Conservation (phyloP, 306 rosid species). For the Malus asiatica region DNA sequence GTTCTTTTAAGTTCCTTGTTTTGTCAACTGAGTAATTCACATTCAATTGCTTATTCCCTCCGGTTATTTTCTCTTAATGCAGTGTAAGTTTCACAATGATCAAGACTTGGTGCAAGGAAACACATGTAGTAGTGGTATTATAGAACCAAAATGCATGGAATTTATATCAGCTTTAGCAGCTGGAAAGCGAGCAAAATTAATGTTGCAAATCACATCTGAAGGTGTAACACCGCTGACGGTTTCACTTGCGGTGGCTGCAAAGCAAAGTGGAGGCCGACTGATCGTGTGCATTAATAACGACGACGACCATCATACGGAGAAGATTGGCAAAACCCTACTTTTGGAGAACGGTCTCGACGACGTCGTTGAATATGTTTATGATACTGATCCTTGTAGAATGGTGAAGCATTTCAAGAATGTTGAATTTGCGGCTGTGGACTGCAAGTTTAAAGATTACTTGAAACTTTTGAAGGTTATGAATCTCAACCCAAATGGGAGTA, state of each 20-base stretch:
- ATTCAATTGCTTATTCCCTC: background rate
- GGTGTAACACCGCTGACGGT: constrained; percentile 15
- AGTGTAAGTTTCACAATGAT: background rate
- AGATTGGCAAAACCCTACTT: background rate
- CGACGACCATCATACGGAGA: background rate
- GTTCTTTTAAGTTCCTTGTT: too few relatives aligned
- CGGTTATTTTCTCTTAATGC: background rate
- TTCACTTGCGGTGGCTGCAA: constrained; percentile 18
- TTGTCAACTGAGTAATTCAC: background rate
- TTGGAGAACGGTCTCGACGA: background rate
- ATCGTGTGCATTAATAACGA: background rate
- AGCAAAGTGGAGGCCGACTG: constrained; percentile 22
- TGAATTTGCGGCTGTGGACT: constrained; percentile 22
- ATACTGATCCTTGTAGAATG: constrained; percentile 7
- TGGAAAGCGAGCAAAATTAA: constrained; percentile 13
- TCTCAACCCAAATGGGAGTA: constrained; percentile 13
- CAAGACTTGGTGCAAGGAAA: background rate
- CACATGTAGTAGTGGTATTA: background rate
- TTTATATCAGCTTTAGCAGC: constrained; percentile 24
- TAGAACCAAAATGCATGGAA: constrained; percentile 18
- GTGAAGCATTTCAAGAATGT: background rate
- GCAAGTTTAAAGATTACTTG: constrained; percentile 4
- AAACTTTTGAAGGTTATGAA: constrained; percentile 7
- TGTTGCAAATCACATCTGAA: constrained; percentile 9
- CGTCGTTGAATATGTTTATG: constrained; percentile 3